Evolutionary conservation across 1,284 basidiomycete species (phyloP), one percentile per base, ranked within the genome.

Genomic region (Sporisorium reilianum): DNA sequence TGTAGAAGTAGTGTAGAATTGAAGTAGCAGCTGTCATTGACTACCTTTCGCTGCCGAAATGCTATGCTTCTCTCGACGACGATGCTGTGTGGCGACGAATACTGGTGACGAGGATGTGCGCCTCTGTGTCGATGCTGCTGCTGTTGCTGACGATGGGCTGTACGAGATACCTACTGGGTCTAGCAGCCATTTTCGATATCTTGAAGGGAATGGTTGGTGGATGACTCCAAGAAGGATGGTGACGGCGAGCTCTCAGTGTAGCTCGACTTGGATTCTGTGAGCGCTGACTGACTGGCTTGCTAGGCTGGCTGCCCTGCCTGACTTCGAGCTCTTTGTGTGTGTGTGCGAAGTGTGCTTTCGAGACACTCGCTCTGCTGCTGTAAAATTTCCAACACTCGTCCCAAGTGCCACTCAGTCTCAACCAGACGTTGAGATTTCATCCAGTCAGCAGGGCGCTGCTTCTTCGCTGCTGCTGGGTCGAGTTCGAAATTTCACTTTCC

Each of bases 151-250:
- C 51, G 57, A 38, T 46, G 53, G 41, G 57, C 41, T 45, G 62
- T 41, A 23, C 46, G 53, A 36, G 54, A 69, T 75, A 71, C 76
- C 61, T 75, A 78, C 76, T 78, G 58, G 76, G 76, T 78, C 76
- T 68, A 75, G 76, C 72, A 75, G 76, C 76, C 76, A 78, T 78
- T 75, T 70, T 78, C 65, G 74, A 64, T 71, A 64, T 72, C 72
- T 78, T 78, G 75, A 75, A 70, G 72, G 55, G 30, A 46, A 77
- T 73, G 75, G 70, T 58, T 70, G 70, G 67, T 66, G 75, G 63
- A 74, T 65, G 64, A 66, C 30, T 67, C 55, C 64, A 62, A 63
- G 74, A 69, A 76, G 75, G 65, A 66, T 65, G 69, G 45, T 58
- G 62, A 52, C 63, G 62, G 34, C 71, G 63, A 55, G 66, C 71